Evolutionary conservation across 139 green algal species (phyloP).

Genomic region (Tetradesmus obliquus): DNA sequence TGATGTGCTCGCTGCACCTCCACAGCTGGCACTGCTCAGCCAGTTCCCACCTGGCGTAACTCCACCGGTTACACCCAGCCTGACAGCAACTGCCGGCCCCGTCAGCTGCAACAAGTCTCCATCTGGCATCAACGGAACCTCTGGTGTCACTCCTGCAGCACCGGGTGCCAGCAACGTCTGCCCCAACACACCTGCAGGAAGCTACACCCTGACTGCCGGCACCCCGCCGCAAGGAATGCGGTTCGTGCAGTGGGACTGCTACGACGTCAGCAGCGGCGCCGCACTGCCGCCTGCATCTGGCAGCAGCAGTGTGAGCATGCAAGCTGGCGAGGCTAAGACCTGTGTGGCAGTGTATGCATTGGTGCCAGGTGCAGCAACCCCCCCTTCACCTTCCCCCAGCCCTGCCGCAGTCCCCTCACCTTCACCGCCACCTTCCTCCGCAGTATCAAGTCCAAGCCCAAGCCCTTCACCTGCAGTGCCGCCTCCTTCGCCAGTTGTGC

Average conservation of each 20-base stretch:
- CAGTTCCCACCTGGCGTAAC: background rate
- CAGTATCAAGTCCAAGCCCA: background rate
- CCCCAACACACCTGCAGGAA: background rate
- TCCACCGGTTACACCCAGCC: background rate
- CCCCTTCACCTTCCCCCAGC: background rate
- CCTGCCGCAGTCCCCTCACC: background rate
- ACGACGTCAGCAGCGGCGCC: background rate
- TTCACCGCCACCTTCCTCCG: too few species aligned
- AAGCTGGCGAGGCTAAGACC: background rate
- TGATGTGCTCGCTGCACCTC: too few species aligned
- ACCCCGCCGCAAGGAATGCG: background rate
- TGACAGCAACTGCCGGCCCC: background rate
- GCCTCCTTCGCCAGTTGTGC: background rate
- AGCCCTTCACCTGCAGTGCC: background rate
- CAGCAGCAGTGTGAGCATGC: background rate
- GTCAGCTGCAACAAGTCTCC: background rate
- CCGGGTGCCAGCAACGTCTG: background rate
- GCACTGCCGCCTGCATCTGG: background rate
- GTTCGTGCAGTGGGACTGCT: background rate
- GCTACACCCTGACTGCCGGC: background rate
- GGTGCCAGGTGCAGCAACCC: background rate
- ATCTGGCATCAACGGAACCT: background rate
- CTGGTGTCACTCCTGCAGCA: background rate
- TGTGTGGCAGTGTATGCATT: background rate
- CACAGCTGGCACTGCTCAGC: background rate